Percentiles rank a stretch among this genome's conserved stretches.
Conservation (phyloP, 768 basidiomycete genomes). For the Leccinellum albellum region DNA sequence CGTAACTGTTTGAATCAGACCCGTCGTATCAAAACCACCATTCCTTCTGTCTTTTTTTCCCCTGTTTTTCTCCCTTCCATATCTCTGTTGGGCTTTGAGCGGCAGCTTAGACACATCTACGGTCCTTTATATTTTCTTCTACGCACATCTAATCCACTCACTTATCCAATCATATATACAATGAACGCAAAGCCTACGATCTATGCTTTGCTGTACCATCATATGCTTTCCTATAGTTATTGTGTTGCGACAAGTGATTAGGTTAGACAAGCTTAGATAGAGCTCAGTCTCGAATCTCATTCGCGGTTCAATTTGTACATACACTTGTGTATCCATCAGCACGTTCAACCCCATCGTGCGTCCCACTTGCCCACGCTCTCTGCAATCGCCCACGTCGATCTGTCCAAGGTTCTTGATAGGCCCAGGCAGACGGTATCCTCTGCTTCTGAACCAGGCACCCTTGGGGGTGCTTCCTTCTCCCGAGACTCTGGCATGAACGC, state of each 20-base stretch:
- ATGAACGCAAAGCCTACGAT: conserved; percentile 22
- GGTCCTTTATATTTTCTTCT: conserved; percentile 20
- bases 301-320: conserved; percentile 22
- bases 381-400: conserved; percentile 39
- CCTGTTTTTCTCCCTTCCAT: conserved; percentile 8
- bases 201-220: conserved; percentile 32
- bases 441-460: conserved; percentile 45
- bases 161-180: conserved; percentile 36
- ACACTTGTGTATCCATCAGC: conserved; percentile 1
- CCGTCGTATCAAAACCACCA: conserved; percentile 2
- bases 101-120: conserved; percentile 15
- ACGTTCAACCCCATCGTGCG: conserved; percentile 36
- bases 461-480: conserved; percentile 30
- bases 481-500: conserved; percentile 41
- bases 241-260: conserved; percentile 29
- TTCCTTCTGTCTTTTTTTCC: neutral
- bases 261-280: conserved; percentile 25
- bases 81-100: conserved; percentile 15
- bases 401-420: conserved; percentile 21
- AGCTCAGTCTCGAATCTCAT: conserved; percentile 20
- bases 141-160: conserved; percentile 33
- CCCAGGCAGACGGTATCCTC: conserved; percentile 54
- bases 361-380: conserved; percentile 45
- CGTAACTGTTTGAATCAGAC: conserved; percentile 22
- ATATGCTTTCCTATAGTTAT: conserved; percentile 29